Evolutionary conservation across 176 grass and related monocot genomes (phyloP), one percentile per base, ranked within the genome.

Genomic region (Aechmea fasciata): DNA sequence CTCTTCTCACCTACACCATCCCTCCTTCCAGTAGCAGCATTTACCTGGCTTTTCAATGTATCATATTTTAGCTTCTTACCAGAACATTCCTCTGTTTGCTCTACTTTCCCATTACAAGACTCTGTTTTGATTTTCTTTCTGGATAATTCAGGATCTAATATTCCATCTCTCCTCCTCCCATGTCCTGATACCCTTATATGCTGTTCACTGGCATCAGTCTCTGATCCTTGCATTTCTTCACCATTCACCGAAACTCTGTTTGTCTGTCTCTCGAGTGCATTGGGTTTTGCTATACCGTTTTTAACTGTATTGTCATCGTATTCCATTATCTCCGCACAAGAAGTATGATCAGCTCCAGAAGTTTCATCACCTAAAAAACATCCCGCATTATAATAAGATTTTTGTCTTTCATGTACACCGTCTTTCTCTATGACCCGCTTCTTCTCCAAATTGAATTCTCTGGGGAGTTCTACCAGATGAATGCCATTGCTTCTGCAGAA

Each of bases 281-380:
- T 77, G 48, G 11, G 69, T 51, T 55, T n/a, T 4, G 49, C 17
- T 54, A 48, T 57, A 52, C 52, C 81, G n/a, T 81, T 88, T 70
- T 80, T 73, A 57, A 77, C 80, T 84, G 72, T 84, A 77, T 73
- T 66, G 65, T 81, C 85, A 62, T 82, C 75, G 71, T 71, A 73
- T 75, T 83, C 74, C 11, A 69, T 77, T 49, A 52, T 69, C 3
- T 82, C 88, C 13, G 50, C 64, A 75, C 75, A 41, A 41, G 33
- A 7, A 41, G 33, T 41, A 41, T 41, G 33, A 41, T 41, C 33
- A 41, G 33, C 33, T 41, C 33, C 33, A 41, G 33, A 41, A 41
- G 33, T 41, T 41, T 41, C 33, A 41, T 41, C 33, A 41, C 33
- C 33, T 7, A 41, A 41, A 41, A 41, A 1, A 41, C 33, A 41